Evolutionary conservation across 1,284 basidiomycete genomes (phyloP).

Genomic region (Gymnopus androsaceus): DNA sequence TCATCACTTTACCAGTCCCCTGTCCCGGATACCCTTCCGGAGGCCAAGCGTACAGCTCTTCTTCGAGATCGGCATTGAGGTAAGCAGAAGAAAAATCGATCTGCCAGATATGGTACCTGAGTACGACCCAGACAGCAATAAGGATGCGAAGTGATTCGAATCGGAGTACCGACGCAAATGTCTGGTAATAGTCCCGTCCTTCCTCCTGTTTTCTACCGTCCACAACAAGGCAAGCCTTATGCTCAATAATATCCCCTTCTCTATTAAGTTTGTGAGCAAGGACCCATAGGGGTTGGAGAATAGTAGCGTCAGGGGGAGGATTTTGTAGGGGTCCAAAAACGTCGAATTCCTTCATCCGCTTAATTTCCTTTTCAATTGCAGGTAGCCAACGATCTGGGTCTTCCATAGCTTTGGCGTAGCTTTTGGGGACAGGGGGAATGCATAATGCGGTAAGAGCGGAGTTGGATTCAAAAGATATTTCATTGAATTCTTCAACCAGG

Average conservation of each 20-base stretch:
- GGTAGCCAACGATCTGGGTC: conserved; percentile 19
- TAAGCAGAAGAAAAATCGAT: conserved; percentile 34
- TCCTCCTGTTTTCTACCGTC: conserved; percentile 1
- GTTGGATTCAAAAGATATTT: conserved; percentile 4
- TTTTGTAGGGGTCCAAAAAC: conserved; percentile 9
- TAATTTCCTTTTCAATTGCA: conserved; percentile 21
- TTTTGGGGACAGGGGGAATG: conserved; percentile 13
- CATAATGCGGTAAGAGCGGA: conserved; percentile 5
- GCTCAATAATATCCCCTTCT: conserved; percentile 1
- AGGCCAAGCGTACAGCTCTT: conserved; percentile 31
- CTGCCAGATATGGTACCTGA: conserved; percentile 25
- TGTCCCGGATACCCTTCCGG: conserved; percentile 26
- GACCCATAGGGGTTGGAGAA: conserved; percentile 3
- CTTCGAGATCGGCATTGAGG: conserved; percentile 29
- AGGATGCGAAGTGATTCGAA: not conserved
- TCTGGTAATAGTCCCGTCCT: not conserved
- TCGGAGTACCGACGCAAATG: not conserved
- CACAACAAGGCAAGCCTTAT: conserved; percentile 4
- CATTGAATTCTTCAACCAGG: conserved; percentile 2
- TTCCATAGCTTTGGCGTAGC: conserved; percentile 21
- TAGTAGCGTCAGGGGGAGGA: not conserved
- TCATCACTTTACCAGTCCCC: conserved; percentile 19
- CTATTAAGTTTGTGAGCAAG: conserved; percentile 8
- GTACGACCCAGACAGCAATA: not conserved
- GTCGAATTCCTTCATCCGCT: conserved; percentile 13